Evolutionary conservation across 2,329 filamentous ascomycete genomes (phyloP), one percentile per base, ranked within the genome.

Genomic region (Calonectria pseudoturangicola): DNA sequence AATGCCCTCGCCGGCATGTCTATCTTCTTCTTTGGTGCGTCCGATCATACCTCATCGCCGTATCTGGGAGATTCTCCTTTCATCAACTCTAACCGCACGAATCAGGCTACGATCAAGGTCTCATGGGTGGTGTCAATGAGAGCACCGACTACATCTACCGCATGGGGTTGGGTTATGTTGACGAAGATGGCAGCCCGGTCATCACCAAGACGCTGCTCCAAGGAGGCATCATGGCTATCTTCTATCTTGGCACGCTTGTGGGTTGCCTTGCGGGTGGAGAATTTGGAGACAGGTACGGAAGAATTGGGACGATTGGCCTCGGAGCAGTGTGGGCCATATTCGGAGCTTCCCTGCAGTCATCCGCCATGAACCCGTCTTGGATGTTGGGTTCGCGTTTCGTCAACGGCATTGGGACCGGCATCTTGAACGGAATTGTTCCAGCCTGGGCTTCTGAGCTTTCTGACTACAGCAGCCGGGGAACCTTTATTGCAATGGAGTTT

Each of bases 391-490:
- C 81, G 82, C 1, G 76, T 78, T 0, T 30, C 18, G 66, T 84
- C 13, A 80, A 80, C 3, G 78, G 78, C 0, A 78, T 92, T 54
- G 93, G 92, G 2, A 94, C 92, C 1, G 93, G 93, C 10, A 91
- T 94, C 54, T 80, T 94, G 21, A 94, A 93, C 76, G 90, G 91
- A 1, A 93, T 94, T 68, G 89, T 92, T 0, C 93, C 93, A 0
- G 92, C 93, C 1, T 94, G 92, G 92, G 92, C 92, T 0, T 93
- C 92, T 0, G 93, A 94, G 81, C 92, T 90, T 0, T 90, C 92
- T 0, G 90, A 92, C 48, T 91, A 93, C 77, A 93, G 89, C 0
- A 91, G 89, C 0, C 88, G 93, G 43, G 93, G 93, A 4, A 88
- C 92, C 54, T 93, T 93, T 73, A 90, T 94, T 65, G 91, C 92